Conservation (phyloP, 306 rosid genomes). For the Trifolium dubium region DNA sequence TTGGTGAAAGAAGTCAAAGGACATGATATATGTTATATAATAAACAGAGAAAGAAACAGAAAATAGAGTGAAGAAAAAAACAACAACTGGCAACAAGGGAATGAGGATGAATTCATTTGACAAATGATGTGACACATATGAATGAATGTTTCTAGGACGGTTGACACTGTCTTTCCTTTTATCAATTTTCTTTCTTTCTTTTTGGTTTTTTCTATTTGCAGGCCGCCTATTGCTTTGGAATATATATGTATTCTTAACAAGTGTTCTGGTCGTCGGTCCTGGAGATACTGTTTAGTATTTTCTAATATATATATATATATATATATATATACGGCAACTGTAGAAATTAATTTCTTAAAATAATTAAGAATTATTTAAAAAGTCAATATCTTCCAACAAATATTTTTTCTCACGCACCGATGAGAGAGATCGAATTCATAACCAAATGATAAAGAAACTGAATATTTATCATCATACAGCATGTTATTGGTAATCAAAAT, state of each 20-base stretch:
- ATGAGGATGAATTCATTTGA: constrained; percentile 34
- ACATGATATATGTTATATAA: constrained; percentile 39
- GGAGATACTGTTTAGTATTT: no score
- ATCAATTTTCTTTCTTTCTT: background rate
- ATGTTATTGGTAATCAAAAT: no score
- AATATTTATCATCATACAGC: no score
- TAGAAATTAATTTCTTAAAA: no score
- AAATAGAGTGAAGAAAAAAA: constrained; percentile 28
- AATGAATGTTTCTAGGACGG: constrained; percentile 47
- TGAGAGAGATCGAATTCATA: no score
- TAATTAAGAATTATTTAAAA: no score
- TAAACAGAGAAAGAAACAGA: constrained; percentile 34
- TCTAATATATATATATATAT: background rate
- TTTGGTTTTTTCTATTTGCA: constrained; percentile 25
- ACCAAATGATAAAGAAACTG: no score
- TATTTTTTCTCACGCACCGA: no score
- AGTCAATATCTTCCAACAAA: no score
- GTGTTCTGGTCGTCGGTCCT: no score
- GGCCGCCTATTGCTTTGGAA: constrained; percentile 31
- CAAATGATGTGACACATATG: constrained; percentile 32
- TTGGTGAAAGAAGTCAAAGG: constrained; percentile 52
- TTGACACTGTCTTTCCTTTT: constrained; percentile 31
- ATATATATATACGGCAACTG: no score
- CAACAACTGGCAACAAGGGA: constrained; percentile 57
- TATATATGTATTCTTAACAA: background rate